Base-by-base conservation (phyloP, 768 basidiomycete species). In the Lactifluus hygrophoroides region DNA sequence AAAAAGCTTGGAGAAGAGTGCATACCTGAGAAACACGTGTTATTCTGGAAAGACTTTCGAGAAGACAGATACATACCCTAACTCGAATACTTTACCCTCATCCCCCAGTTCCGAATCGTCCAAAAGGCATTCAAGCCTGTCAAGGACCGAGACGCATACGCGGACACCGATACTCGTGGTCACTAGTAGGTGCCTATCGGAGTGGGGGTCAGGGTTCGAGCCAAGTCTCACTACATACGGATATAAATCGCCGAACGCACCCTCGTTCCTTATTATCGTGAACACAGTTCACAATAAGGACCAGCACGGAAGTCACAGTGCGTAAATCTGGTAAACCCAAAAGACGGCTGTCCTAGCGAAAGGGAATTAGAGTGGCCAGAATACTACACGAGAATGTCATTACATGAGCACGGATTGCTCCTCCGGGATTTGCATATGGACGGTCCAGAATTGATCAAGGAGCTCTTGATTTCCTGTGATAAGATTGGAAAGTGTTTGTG, bases 401-500 rank as follows among this genome's bases (percentile, higher is more conserved):
- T 46, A 94, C 93, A 88, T 78, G 56, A 95, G 72, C 10, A 95
- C 75, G 47, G 82, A 80, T 67, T 85, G 77, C 61, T 88, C 84
- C 65, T 90, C 89, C 1, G 86, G 80, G 4, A 88, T 75, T 53
- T 75, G 77, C 68, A 90, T 72, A 64, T 86, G 85, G 1, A 72
- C 76, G 35, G 76, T 75, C 88, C 86, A 91, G 32, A 87, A 70
- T 21, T 68, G 75, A n/a, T 74, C 68, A 60, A 80, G 75, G 45
- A 86, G 76, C 8, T 60, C 64, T 42, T 84, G 80, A 60, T 92
- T 89, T 8, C 79, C 77, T 2, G 94, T 91, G 32, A 94, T 79
- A 23, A 92, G 75, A 69, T 96, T 96, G 19, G 91, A 88, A 28
- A 95, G 76, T 3, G 88, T 74, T 69, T 96, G 92, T 2, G 85